Conservation (phyloP, 257 asterid genomes). For the Nicotiana undulata region DNA sequence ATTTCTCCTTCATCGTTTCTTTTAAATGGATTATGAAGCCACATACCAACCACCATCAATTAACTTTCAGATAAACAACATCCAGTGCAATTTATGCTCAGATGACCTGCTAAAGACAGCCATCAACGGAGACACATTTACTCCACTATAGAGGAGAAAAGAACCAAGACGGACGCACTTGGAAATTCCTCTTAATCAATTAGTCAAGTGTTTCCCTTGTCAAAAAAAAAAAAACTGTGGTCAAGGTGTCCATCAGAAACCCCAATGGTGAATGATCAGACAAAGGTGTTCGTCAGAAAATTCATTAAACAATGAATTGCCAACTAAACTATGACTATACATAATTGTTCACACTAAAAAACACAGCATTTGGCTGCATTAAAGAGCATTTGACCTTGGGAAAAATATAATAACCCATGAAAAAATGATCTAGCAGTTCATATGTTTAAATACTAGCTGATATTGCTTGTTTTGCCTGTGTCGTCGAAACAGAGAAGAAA, state of each 20-base stretch:
- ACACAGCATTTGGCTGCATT: not conserved
- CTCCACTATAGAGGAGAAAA: not conserved
- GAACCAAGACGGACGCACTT: not conserved
- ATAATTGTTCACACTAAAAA: not conserved
- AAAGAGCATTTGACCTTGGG: not conserved
- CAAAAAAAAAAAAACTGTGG: not conserved
- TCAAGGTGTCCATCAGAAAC: not conserved
- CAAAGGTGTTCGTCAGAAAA: not conserved
- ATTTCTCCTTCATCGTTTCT: not conserved
- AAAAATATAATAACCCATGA: not conserved
- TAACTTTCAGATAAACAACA: not conserved
- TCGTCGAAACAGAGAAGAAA: not conserved
- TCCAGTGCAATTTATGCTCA: constrained; percentile 2
- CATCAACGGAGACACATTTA: not conserved
- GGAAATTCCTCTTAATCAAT: not conserved
- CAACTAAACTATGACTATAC: not conserved
- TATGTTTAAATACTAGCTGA: not conserved
- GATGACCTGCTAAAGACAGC: not conserved
- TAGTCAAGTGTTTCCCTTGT: not conserved
- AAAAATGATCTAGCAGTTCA: not conserved
- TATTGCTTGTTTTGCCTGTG: not conserved
- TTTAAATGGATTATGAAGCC: not conserved
- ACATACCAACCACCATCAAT: not conserved
- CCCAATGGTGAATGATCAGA: not conserved
- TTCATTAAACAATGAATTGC: not conserved